phyloP scores from a whole-genome alignment of 2,329 filamentous ascomycete genomes.

The Didymella glomerata region DNA sequence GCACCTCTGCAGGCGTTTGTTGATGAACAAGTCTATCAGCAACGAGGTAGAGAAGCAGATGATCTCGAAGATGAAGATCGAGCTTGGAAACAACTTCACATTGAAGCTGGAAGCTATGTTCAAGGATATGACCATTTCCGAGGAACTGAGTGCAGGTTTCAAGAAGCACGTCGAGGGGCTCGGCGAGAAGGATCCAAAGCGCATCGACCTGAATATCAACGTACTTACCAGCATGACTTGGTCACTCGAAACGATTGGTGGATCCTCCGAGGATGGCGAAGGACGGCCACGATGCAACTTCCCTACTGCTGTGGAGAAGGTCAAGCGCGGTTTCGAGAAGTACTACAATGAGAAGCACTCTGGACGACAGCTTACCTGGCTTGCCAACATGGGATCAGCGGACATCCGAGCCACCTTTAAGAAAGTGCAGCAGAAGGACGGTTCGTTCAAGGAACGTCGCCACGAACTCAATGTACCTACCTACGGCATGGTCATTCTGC shows the following conservation, averaged over 20 bases:
- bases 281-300: conserved; percentile 69
- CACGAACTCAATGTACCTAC: conserved; percentile 95
- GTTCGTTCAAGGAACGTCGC: conserved; percentile 70
- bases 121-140: conserved; percentile 89
- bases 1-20: conserved; percentile 84
- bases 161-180: conserved; percentile 71
- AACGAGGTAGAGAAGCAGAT: conserved; percentile 94
- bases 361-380: conserved; percentile 88
- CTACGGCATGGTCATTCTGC: conserved; percentile 86
- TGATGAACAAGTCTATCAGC: conserved; percentile 89
- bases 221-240: conserved; percentile 94
- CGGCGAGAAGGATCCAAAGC: conserved; percentile 65
- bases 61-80: conserved; percentile 96
- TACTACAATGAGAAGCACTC: conserved; percentile 90
- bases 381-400: conserved; percentile 77
- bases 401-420: conserved; percentile 85
- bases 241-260: conserved; percentile 86
- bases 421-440: conserved; percentile 73
- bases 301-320: conserved; percentile 74
- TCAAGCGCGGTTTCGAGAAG: conserved; percentile 85
- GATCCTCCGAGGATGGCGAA: conserved; percentile 62
- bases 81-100: conserved; percentile 93
- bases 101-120: conserved; percentile 97
- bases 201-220: conserved; percentile 81
- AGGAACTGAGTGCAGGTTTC: conserved; percentile 81